Percentiles rank a stretch among this genome's conserved stretches.
Evolutionary conservation across 1,139 yeast genomes (phyloP).

Genomic region (Williopsis jadinii): DNA sequence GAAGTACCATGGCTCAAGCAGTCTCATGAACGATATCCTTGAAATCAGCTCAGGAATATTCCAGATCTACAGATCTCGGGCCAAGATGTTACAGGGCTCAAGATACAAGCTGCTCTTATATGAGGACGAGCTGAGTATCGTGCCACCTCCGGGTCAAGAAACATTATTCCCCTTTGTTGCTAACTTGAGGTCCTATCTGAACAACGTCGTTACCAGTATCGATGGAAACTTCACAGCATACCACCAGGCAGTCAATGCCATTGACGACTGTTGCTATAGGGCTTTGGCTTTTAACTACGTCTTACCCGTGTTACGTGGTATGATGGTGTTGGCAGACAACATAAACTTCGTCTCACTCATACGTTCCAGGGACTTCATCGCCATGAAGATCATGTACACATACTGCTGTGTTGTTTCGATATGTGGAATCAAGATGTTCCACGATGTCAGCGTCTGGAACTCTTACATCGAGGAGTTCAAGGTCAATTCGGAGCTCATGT

Average conservation of each 20-base stretch:
- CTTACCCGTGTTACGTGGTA: constrained; percentile 13
- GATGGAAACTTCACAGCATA: constrained; percentile 5
- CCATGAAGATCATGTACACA: constrained; percentile 17
- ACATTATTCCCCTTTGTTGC: constrained; percentile 7
- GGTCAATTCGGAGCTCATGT: constrained; percentile 2
- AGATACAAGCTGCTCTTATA: constrained; percentile 8
- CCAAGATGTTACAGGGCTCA: constrained; percentile 7
- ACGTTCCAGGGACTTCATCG: constrained; percentile 11
- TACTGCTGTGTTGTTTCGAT: constrained; percentile 15
- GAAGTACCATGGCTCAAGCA: constrained; percentile 7
- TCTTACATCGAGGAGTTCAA: constrained; percentile 17
- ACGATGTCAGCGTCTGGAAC: constrained; percentile 21
- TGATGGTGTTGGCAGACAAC: constrained; percentile 7
- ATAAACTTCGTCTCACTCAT: constrained; percentile 7
- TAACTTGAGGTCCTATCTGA: constrained; percentile 5
- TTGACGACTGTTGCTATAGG: constrained; percentile 15
- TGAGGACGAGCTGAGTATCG: constrained; percentile 6
- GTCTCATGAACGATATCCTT: constrained; percentile 7
- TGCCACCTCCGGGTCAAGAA: constrained; percentile 4
- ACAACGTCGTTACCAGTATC: background rate
- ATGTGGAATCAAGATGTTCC: constrained; percentile 16
- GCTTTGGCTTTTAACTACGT: constrained; percentile 13
- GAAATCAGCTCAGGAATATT: constrained; percentile 9
- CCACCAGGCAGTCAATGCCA: constrained; percentile 5
- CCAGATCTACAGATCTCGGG: constrained; percentile 3